Evolutionary conservation across 495 filamentous ascomycete species (phyloP), one percentile per base, ranked within the genome.

Genomic region (Ramalina peruviana): DNA sequence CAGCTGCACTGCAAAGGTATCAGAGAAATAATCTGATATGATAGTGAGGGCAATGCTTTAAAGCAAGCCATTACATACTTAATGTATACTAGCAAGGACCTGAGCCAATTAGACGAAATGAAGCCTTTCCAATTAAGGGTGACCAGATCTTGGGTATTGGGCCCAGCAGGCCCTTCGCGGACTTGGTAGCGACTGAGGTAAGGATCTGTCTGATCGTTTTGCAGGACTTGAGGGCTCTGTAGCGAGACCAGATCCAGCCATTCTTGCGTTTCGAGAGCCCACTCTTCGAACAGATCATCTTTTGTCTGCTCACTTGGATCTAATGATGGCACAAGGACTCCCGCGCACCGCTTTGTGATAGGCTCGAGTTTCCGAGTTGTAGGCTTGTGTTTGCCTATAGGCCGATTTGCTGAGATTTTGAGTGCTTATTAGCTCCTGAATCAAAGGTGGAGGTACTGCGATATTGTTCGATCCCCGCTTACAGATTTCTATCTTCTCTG

Each of bases 121-220:
- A 73, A 43, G 0, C 70, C 72, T n/a, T 65, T 62, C 73, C 73
- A 76, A 52, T 62, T 66, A 23, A 76, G 46, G 17, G 57, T 64
- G n/a, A 72, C 47, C 4, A 74, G 46, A 40, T 67, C 57, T 13
- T 27, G 16, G 12, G 54, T 40, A 10, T 53, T 7, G 6, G 47
- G 48, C 4, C 46, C 40, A 13, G 57, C 52, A 16, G 65, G 63
- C 3, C 61, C 58, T 1, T 69, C 68, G 12, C 19, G 27, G 6
- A 81, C 70, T n/a, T 67, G 60, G 62, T 96, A 98, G n/a, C 83
- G 79, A 48, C 80, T 80, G 12, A 98, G 69, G 57, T 83, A 90
- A 1, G 87, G 71, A 61, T 97, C 86, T 42, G 94, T 75, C 15
- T 68, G 64, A 61, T 94, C 87, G n/a, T 67, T 63, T 12, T 63